Percentiles rank a stretch among this genome's conserved stretches.
These are phyloP conservation scores for Microbotryomycetes sp. DNA, from an alignment of 1,284 basidiomycete species.

Conservation along the genomic window DNA sequence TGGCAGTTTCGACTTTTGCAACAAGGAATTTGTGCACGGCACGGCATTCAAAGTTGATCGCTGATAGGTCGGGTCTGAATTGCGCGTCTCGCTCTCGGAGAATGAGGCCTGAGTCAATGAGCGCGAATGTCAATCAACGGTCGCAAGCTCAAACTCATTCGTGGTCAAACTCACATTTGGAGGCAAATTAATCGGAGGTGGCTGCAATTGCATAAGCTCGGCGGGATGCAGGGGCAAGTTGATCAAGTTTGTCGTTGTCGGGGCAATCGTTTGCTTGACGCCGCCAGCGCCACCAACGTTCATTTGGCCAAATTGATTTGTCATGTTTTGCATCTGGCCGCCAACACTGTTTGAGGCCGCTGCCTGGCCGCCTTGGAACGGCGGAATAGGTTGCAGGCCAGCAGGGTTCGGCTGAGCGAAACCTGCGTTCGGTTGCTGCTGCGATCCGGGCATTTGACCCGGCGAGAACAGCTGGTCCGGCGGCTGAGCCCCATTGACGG, in stretches of 20 bases:
- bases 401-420: background rate
- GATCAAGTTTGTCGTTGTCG: conserved; percentile 58
- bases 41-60: conserved; percentile 86
- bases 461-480: background rate
- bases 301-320: conserved; percentile 84
- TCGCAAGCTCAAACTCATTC: conserved; percentile 34
- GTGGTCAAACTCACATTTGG: conserved; percentile 46
- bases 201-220: conserved; percentile 62
- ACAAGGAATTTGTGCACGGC: conserved; percentile 82
- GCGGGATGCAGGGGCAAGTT: conserved; percentile 82
- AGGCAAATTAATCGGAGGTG: conserved; percentile 83
- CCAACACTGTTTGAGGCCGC: conserved; percentile 10
- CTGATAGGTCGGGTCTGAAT: conserved; percentile 87
- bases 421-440: no score
- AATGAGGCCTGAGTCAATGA: conserved; percentile 51
- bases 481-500: background rate
- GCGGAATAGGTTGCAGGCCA: background rate
- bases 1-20: conserved; percentile 89
- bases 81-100: conserved; percentile 68
- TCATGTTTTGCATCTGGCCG: conserved; percentile 52
- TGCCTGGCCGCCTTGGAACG: background rate
- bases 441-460: background rate
- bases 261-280: conserved; percentile 24
- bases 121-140: background rate
- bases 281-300: conserved; percentile 46